phyloP scores from a whole-genome alignment of 2,329 filamentous ascomycete species.

The Pyricularia grisea region DNA sequence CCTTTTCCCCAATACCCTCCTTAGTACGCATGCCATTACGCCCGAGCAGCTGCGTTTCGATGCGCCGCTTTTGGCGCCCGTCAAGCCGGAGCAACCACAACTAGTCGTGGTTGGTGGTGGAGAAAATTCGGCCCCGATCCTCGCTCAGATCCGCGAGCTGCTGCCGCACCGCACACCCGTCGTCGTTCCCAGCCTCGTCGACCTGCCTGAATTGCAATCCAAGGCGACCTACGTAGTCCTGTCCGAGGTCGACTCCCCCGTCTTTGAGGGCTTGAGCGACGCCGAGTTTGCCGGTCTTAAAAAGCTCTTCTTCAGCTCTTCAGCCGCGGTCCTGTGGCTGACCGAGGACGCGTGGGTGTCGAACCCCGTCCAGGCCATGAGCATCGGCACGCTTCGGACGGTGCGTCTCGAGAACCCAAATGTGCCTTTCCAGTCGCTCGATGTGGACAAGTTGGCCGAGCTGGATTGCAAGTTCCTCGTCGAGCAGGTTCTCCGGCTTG shows the following conservation, averaged over 20 bases:
- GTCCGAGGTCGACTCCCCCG: neutral
- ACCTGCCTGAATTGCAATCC: neutral
- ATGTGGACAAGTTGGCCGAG: constrained; percentile 8
- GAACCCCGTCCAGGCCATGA: constrained; percentile 15
- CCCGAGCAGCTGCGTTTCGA: neutral
- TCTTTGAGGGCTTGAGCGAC: neutral
- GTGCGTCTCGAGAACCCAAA: constrained; percentile 13
- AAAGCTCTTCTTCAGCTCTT: constrained; percentile 7
- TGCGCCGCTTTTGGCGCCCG: neutral
- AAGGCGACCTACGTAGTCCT: neutral
- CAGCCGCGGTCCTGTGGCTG: constrained; percentile 18
- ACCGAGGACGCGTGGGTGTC: constrained; percentile 13
- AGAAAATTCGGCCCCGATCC: constrained; percentile 14
- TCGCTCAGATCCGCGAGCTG: constrained; percentile 11
- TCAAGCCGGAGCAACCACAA: neutral
- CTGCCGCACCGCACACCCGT: constrained; percentile 12
- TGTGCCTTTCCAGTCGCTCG: constrained; percentile 14
- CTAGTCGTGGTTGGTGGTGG: neutral
- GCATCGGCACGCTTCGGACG: constrained; percentile 13
- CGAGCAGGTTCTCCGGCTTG: constrained; percentile 10
- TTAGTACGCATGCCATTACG: constrained; percentile 13
- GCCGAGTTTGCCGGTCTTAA: neutral
- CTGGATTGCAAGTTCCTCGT: constrained; percentile 2
- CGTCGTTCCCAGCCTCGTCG: neutral
- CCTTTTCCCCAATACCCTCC: neutral